Conservation (phyloP, 768 basidiomycete species). For the Boletus vermiculosoides region DNA sequence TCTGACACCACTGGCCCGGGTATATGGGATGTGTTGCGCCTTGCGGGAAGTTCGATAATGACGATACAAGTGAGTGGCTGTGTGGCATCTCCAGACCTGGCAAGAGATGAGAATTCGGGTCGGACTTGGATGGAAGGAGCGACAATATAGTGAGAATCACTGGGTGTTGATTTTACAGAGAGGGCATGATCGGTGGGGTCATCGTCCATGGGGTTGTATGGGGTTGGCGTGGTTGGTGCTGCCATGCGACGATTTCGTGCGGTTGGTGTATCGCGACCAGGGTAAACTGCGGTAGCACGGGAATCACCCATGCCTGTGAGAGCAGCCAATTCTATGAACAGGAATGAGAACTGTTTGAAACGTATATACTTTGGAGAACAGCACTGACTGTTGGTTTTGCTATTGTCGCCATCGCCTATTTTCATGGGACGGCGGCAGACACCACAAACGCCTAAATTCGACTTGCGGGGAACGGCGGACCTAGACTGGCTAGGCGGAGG, state of each 20-base stretch:
- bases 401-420: slow-evolving; percentile 81
- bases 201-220: slow-evolving; percentile 75
- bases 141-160: slow-evolving; percentile 69
- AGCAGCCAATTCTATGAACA: slow-evolving; percentile 77
- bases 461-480: slow-evolving; percentile 58
- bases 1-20: slow-evolving; percentile 57
- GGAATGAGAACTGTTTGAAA: slow-evolving; percentile 5
- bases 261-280: slow-evolving; percentile 58
- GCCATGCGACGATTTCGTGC: slow-evolving; percentile 35
- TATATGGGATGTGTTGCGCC: slow-evolving; percentile 50
- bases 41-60: slow-evolving; percentile 86
- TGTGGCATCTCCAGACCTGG: slow-evolving; percentile 63
- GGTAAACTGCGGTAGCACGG: slow-evolving; percentile 53
- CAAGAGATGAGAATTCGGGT: slow-evolving; percentile 84
- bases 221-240: slow-evolving; percentile 22
- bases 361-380: not conserved
- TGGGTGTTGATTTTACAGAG: slow-evolving; percentile 47
- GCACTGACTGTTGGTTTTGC: slow-evolving; percentile 80
- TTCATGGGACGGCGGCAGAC: slow-evolving; percentile 98
- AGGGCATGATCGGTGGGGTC: slow-evolving; percentile 71
- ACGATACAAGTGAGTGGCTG: slow-evolving; percentile 94
- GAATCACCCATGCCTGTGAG: slow-evolving; percentile 86
- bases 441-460: slow-evolving; percentile 92
- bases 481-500: slow-evolving; percentile 64
- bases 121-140: slow-evolving; percentile 92